phyloP scores from a whole-genome alignment of 345 rosid species.

The Eucalyptus regnans region DNA sequence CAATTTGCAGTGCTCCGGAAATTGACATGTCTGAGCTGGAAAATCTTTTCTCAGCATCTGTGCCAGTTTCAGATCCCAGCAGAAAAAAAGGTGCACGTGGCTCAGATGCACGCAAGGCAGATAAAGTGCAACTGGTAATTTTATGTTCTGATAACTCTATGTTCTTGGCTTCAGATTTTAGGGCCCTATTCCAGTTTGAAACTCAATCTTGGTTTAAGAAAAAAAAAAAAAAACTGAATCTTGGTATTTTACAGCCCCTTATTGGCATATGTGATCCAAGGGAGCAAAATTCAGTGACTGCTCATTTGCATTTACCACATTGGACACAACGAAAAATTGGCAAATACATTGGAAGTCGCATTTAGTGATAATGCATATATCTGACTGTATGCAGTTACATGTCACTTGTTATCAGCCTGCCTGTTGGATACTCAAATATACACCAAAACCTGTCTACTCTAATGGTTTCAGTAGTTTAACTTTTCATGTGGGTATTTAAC shows the following conservation, averaged over 20 bases:
- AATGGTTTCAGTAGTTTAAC: not conserved
- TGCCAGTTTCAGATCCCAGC: conserved; percentile 35
- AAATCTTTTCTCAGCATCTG: conserved; percentile 73
- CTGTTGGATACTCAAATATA: not conserved
- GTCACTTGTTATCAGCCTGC: not conserved
- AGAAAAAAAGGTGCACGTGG: conserved; percentile 24
- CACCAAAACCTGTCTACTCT: not conserved
- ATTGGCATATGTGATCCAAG: not conserved
- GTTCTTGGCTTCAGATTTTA: not conserved
- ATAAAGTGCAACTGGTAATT: conserved; percentile 88
- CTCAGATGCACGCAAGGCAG: conserved; percentile 53
- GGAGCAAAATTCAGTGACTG: not conserved
- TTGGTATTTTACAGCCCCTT: not conserved
- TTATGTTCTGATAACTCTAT: not conserved
- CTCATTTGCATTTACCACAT: not conserved
- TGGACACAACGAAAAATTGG: not conserved
- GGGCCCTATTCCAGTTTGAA: not conserved
- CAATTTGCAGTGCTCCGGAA: conserved; percentile 65
- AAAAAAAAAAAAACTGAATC: not conserved
- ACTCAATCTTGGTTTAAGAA: not conserved
- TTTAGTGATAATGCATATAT: not conserved
- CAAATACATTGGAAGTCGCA: not conserved
- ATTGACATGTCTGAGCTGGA: conserved; percentile 96
- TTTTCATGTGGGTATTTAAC: not conserved
- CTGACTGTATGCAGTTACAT: not conserved